These are phyloP conservation scores for Tetrahymena elliotti DNA, from an alignment of 73 alveolate genomes.

Conservation along the genomic window DNA sequence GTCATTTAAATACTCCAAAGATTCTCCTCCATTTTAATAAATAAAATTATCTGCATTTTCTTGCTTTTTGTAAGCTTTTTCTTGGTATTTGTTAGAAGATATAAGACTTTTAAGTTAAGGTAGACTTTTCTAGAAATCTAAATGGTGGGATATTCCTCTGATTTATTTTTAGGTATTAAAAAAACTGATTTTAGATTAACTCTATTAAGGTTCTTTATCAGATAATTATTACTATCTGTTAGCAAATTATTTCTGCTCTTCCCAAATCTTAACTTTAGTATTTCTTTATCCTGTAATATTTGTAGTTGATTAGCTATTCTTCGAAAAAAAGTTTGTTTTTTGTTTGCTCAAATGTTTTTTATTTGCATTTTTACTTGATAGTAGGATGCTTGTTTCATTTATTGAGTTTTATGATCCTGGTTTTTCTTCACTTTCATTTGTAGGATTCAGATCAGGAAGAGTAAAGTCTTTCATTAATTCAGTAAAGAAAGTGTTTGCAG, in stretches of 20 bases:
- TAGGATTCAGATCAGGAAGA: neutral
- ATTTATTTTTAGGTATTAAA: neutral
- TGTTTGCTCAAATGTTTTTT: neutral
- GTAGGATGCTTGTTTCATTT: neutral
- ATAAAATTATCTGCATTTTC: neutral
- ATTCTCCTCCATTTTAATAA: neutral
- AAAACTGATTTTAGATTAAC: neutral
- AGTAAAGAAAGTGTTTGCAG: neutral
- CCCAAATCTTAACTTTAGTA: neutral
- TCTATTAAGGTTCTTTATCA: neutral
- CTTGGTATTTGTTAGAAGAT: neutral
- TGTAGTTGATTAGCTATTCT: neutral
- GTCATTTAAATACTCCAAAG: neutral
- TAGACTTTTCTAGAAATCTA: neutral
- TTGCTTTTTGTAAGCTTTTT: neutral
- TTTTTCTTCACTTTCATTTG: neutral
- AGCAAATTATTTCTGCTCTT: neutral
- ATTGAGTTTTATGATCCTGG: neutral
- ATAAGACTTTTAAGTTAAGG: neutral
- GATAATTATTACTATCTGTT: neutral
- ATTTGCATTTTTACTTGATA: neutral
- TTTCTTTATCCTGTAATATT: neutral
- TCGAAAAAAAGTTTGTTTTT: neutral
- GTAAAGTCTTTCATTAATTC: neutral
- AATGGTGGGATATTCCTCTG: neutral